Percentiles rank a stretch among this genome's conserved stretches.
These are phyloP conservation scores for Yamadazyma spencermartinsiae DNA, from an alignment of 1,139 yeast genomes.

Conservation along the genomic window DNA sequence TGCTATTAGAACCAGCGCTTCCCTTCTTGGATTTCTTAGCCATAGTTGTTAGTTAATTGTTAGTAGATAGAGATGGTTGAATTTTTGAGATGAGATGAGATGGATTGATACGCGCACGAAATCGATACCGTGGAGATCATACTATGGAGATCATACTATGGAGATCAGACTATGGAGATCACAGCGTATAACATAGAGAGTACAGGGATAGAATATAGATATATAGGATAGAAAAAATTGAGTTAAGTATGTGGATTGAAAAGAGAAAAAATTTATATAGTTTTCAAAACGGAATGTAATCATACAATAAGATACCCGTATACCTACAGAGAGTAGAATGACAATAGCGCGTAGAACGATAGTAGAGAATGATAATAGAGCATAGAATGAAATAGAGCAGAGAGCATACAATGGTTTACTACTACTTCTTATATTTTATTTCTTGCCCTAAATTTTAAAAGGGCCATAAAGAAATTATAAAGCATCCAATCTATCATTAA, in stretches of 20 bases:
- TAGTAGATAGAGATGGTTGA: background rate
- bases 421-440: too few relatives aligned
- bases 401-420: too few relatives aligned
- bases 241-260: too few relatives aligned
- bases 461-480: constrained; percentile 58
- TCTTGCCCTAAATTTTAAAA: too few relatives aligned
- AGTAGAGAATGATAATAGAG: too few relatives aligned
- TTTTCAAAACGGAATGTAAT: too few relatives aligned
- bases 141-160: background rate
- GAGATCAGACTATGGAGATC: background rate
- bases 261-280: too few relatives aligned
- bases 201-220: background rate
- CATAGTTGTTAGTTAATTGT: constrained; percentile 17
- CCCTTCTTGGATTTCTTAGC: constrained; percentile 26
- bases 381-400: too few relatives aligned
- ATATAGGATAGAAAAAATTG: too few relatives aligned
- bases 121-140: background rate
- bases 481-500: constrained; percentile 92
- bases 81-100: constrained; percentile 17
- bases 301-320: too few relatives aligned
- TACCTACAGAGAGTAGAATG: too few relatives aligned
- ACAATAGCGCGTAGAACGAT: too few relatives aligned
- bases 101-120: constrained; percentile 1
- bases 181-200: background rate
- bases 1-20: constrained; percentile 21